Base-by-base conservation (phyloP, 108 stramenopile species). In the Fistulifera solaris region DNA sequence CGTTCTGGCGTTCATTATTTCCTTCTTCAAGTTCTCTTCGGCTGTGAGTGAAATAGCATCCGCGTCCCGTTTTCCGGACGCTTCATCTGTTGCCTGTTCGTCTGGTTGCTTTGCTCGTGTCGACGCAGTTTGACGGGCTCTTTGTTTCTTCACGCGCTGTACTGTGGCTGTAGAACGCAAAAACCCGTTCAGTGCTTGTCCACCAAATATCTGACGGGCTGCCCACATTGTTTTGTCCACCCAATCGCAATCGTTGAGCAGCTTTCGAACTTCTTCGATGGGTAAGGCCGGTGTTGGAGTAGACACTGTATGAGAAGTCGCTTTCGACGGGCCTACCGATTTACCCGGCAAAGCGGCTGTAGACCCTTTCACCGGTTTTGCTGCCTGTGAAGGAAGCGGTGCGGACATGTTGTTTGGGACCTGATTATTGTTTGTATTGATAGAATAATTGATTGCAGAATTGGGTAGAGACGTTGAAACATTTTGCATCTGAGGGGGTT, bases 161-260 rank as follows among this genome's bases (percentile, higher is more conserved):
- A 77, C 74, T 10, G 79, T 64, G 4, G 77, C 76, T 19, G 80
- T 89, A 15, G 76, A 64, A 13, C 72, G 66, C 21, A 80, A 54
- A 44, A 89, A 89, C n/a, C 88, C 88, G 58, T 85, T 85, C 51
- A 74, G 58, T 38, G 58, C 56, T 48, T 76, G 71, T 13, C 80
- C 74, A 47, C 87, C 87, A 48, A 84, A 45, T 10, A 80, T 28
- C 55, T 77, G 73, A 25, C 79, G 70, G 35, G 80, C 58, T 16
- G 78, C 65, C 62, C 71, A 87, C 27, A 83, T 47, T 1, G 78
- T 61, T 21, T 63, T 65, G 48, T 87, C 79, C 17, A 38, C 61
- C 58, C 67, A 69, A 58, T 76, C 64, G 53, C 76, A 70, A 38
- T 75, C 45, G 5, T 19, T 44, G 0, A 80, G 61, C 15, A 72